Base-by-base conservation (phyloP, 2,329 filamentous ascomycete species). In the Zymoseptoria crescenta region DNA sequence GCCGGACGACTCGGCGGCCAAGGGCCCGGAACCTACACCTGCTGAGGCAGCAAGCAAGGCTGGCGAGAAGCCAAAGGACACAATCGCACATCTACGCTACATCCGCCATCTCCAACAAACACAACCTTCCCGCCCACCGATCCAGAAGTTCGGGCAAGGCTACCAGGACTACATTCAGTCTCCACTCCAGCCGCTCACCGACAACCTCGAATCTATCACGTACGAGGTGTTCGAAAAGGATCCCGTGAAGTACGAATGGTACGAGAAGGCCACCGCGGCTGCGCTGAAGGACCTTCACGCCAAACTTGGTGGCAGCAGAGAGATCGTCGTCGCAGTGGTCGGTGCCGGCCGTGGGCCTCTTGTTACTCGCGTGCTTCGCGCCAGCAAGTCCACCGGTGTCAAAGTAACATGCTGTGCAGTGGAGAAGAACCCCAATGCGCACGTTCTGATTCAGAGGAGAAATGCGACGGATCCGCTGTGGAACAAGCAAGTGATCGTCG, bases 151-250 rank as follows among this genome's bases (percentile, higher is more conserved):
- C 66, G 85, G 85, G 13, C 77, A 83, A 20, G 87, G 87, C 2
- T 90, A 89, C 67, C 95, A 99, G 70, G 94, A 99, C 73, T 99
- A 94, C 80, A 80, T 99, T 9, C 94, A 99, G 73, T 92, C 92
- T 1, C 94, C 94, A 2, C 79, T 99, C 49, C 95, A 99, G 73
- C 94, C 94, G 0, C 80, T 99, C 13, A 93, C 93, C 0, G 94
- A 99, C 74, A 99, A 99, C 67, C 81, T 99, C 13, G 95, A 99
- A 73, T 96, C 91, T 52, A 89, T 96, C 49, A 99, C 94, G 0
- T 99, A 99, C 73, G 94, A 99, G 72, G 93, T 97, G 1, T 99
- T 99, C 69, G 94, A 99, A 73, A 95, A 95, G 66, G 95, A 99
- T 64, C 94, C 94, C 0, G 89, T 99, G 75, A 99, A 99, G 75